Evolutionary conservation across 2,329 filamentous ascomycete genomes (phyloP).

Genomic region (Hymenotorrendiella dingleyae): DNA sequence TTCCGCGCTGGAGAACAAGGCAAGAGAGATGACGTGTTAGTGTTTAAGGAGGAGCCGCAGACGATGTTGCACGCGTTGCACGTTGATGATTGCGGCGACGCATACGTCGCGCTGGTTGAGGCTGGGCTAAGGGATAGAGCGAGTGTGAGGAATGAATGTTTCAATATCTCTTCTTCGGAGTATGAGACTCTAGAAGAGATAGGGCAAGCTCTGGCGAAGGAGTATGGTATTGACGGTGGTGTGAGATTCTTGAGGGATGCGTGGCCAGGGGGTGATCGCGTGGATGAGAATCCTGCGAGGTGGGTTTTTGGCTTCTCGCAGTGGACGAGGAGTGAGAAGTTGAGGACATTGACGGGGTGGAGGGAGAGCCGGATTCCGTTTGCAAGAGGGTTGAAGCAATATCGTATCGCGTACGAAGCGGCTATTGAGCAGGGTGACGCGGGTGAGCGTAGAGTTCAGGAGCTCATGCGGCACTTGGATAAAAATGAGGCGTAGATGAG

Average conservation of each 20-base stretch:
- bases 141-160: constrained; percentile 35
- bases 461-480: too few relatives aligned
- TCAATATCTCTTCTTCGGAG: constrained; percentile 39
- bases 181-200: constrained; percentile 42
- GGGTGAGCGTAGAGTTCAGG: too few relatives aligned
- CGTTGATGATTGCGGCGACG: constrained; percentile 44
- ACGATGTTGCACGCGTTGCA: constrained; percentile 42
- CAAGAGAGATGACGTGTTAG: constrained; percentile 20
- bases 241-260: constrained; percentile 20
- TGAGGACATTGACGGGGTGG: constrained; percentile 14
- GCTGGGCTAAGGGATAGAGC: constrained; percentile 27
- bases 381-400: constrained; percentile 9
- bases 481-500: too few relatives aligned
- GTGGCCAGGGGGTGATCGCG: not conserved
- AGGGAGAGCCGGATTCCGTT: constrained; percentile 13
- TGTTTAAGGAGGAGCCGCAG: constrained; percentile 31
- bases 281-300: constrained; percentile 1
- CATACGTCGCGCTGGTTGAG: constrained; percentile 40
- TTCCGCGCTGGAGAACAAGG: constrained; percentile 31
- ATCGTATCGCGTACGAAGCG: constrained; percentile 10
- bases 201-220: constrained; percentile 32
- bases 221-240: constrained; percentile 35
- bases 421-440: not conserved
- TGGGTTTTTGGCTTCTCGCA: constrained; percentile 14
- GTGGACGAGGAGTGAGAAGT: constrained; percentile 14